Base-by-base conservation (phyloP, 192 early-diverging fungal genomes). In the Backusella morwellensis region DNA sequence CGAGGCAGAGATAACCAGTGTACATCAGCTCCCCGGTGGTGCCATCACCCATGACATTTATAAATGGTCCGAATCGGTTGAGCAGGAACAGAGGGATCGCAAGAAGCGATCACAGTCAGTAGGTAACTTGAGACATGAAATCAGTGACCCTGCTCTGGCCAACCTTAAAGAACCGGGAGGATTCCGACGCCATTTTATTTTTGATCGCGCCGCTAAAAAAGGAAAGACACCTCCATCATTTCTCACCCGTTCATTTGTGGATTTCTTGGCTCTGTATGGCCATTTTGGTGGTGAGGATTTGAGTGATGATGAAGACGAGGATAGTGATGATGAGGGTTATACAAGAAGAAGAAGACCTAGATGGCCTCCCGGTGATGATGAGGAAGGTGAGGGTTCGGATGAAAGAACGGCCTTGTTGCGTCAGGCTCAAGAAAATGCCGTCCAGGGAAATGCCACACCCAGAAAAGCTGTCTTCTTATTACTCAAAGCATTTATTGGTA, bases 241-340 rank as follows among this genome's bases (percentile, higher is more conserved):
- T 9, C 78, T 96, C 71, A 98, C 97, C 3, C 81, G 88, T 35
- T 96, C 93, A 82, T 98, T 97, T 87, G 90, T 97, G 42, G 97
- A 98, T 80, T 97, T 97, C 74, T 88, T 98, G 63, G 91, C 90
- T 35, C 86, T 98, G 77, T 97, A 94, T 75, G 96, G 96, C 66
- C 96, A 95, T 79, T 98, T 96, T 86, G 97, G 94, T 32, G 97
- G 96, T 35, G 97, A 96, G 82, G 95, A 95, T 75, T 89, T 92
- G 70, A 93, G 93, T 40, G 93, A 67, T 75, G 59, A 75, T 35
- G 74, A 75, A 50, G 74, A 40, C 11, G 74, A 73, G 3, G 52
- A 59, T 26, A 40, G 38, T 29, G 56, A 66, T 38, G 73, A 74
- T 35, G 56, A 66, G n/a, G 73, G 36, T 35, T 34, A 70, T 36